Evolutionary conservation across 805 yeast genomes (phyloP), one percentile per base, ranked within the genome.

Genomic region (Sugiyamaella smithiae): DNA sequence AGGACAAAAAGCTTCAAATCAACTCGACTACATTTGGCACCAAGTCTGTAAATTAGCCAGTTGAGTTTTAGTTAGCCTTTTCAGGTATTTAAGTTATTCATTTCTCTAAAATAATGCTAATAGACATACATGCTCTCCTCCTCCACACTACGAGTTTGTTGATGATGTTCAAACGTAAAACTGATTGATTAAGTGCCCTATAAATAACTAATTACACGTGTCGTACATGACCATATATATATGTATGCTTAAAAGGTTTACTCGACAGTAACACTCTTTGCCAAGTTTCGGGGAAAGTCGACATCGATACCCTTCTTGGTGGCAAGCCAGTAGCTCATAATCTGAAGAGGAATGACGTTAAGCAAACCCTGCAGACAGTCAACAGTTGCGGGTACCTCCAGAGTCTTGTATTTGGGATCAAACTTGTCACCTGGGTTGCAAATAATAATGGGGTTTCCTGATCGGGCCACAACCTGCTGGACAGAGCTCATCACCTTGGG

Each of bases 251-350:
- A 26, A 8, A 26, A 26, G 6, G 19, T 22, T 66, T 74, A 90
- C 74, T 89, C 98, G 55, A 93, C 99, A 42, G 99, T 93, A 50
- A 93, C 99, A 45, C 96, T 85, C 75, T 93, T 93, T 55, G 99
- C 99, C 72, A 93, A 79, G 75, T 93, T 93, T 73, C 99, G 82
- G 57, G 99, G 99, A 82, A 91, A 91, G 69, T 93, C 99, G 50
- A 95, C 99, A 65, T 93, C 96, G 59, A 87, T 84, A 35, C 97
- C 98, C 66, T 91, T 86, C 70, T 84, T 82, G 47, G 88, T 91
- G 47, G 99, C 97, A 63, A 93, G 77, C 93, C 96, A 90, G 74
- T 93, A 93, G 64, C 97, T 85, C 81, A 90, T 89, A 68, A 93
- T 77, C 70, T 93, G 99, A 66, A 93, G 69, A 48, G 99, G 99